These are phyloP conservation scores for Lippia alba DNA, from an alignment of 305 asterid genomes.

Conservation along the genomic window DNA sequence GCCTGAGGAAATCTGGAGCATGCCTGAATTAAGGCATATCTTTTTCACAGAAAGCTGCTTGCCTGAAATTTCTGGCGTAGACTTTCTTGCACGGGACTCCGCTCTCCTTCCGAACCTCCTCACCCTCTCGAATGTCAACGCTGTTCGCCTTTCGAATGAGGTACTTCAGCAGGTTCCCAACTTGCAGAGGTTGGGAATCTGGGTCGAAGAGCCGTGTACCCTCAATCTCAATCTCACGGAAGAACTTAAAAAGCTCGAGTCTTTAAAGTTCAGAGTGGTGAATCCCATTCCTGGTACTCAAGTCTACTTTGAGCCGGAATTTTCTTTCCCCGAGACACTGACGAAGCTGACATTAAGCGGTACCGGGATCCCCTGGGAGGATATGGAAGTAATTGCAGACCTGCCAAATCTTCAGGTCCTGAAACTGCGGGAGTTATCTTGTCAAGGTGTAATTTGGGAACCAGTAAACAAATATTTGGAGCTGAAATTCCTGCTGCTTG, in stretches of 20 bases:
- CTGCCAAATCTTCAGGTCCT: slow-evolving; percentile 42
- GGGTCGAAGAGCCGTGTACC: slow-evolving; percentile 24
- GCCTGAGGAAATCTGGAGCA: slow-evolving; percentile 44
- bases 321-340: slow-evolving; percentile 34
- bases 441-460: slow-evolving; percentile 35
- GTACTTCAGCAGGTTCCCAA: slow-evolving; percentile 39
- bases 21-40: slow-evolving; percentile 47
- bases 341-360: slow-evolving; percentile 44
- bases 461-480: slow-evolving; percentile 6
- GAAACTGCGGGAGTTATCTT: slow-evolving; percentile 46
- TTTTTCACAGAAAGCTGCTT: slow-evolving; percentile 35
- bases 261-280: slow-evolving; percentile 37
- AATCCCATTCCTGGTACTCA: slow-evolving; percentile 25
- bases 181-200: slow-evolving; percentile 32
- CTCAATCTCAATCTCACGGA: slow-evolving; percentile 8
- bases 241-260: slow-evolving; percentile 29
- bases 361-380: slow-evolving; percentile 42
- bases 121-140: slow-evolving; percentile 34
- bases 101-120: slow-evolving; percentile 37
- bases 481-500: slow-evolving; percentile 43
- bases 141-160: slow-evolving; percentile 24
- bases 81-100: background rate
- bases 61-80: slow-evolving; percentile 12
- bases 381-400: slow-evolving; percentile 34
- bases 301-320: slow-evolving; percentile 13